A percentile compares a stretch with the other conserved stretches of the same genome.
Conservation (phyloP, 2,329 filamentous ascomycete genomes). For the Rutstroemia sp. region DNA sequence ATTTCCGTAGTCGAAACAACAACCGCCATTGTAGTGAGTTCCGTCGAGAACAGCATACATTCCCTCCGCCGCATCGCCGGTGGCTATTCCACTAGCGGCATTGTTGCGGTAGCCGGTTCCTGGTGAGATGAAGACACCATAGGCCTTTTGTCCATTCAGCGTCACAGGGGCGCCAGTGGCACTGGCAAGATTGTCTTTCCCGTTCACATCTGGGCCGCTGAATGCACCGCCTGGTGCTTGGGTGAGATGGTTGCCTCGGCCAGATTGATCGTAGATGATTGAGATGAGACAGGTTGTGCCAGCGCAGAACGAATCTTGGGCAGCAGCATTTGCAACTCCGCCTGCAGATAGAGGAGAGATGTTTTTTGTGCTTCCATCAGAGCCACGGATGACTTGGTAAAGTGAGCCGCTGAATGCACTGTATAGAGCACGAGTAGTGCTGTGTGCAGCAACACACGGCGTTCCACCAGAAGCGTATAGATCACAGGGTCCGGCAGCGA, state of each 20-base stretch:
- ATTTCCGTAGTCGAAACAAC: constrained; percentile 53
- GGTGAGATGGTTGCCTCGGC: constrained; percentile 52
- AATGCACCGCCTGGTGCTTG: constrained; percentile 53
- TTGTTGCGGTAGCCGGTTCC: constrained; percentile 59
- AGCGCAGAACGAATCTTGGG: constrained; percentile 55
- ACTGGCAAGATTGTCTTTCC: constrained; percentile 52
- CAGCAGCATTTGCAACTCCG: constrained; percentile 52
- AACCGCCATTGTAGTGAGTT: constrained; percentile 49
- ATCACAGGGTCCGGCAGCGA: constrained; percentile 52
- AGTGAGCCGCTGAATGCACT: constrained; percentile 43
- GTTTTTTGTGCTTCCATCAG: constrained; percentile 33
- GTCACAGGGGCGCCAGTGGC: constrained; percentile 55
- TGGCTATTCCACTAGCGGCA: constrained; percentile 42
- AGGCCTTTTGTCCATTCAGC: constrained; percentile 52
- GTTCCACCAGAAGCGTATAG: constrained; percentile 51
- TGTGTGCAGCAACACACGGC: constrained; percentile 57
- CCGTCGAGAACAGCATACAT: constrained; percentile 56
- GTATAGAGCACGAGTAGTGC: constrained; percentile 59
- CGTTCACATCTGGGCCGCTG: constrained; percentile 45
- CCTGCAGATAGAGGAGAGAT: constrained; percentile 43
- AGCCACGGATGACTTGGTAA: constrained; percentile 53
- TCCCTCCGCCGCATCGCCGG: constrained; percentile 46
- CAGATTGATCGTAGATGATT: constrained; percentile 60
- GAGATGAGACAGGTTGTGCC: constrained; percentile 55
- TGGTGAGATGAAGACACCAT: constrained; percentile 55